Conservation (phyloP, 495 filamentous ascomycete genomes). For the Cetradonia linearis region DNA sequence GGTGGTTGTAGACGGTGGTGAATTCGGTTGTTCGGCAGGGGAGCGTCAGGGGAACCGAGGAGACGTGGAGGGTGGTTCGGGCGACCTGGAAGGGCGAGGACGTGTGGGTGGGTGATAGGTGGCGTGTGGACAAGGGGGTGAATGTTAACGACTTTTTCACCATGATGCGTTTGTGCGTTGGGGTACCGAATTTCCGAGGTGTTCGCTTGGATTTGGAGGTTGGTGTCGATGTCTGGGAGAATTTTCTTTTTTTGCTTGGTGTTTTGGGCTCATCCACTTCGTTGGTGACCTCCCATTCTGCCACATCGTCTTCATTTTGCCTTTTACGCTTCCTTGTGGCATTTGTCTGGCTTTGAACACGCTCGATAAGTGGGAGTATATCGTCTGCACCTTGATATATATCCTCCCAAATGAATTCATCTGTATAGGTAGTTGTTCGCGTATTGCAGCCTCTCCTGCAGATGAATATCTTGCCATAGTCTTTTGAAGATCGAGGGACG, state of each 20-base stretch:
- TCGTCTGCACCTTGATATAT: conserved; percentile 58
- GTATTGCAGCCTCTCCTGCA: conserved; percentile 85
- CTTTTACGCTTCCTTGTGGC: conserved; percentile 51
- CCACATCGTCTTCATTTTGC: conserved; percentile 39
- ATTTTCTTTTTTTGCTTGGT: conserved; percentile 48
- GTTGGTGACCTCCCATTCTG: conserved; percentile 24
- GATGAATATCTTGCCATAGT: conserved; percentile 81
- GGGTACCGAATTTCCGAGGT: conserved; percentile 51
- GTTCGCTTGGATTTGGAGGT: conserved; percentile 49
- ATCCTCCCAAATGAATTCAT: conserved; percentile 87
- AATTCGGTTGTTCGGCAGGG: conserved; percentile 93
- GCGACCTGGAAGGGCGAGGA: conserved; percentile 87
- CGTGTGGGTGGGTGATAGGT: conserved; percentile 65
- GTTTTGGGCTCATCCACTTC: conserved; percentile 43
- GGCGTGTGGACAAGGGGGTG: conserved; percentile 80
- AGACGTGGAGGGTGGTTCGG: conserved; percentile 81
- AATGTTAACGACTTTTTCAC: conserved; percentile 92
- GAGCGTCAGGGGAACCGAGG: conserved; percentile 75
- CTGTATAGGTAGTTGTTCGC: conserved; percentile 77
- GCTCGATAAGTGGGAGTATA: conserved; percentile 49
- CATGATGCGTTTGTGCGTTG: conserved; percentile 63
- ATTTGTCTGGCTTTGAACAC: conserved; percentile 61
- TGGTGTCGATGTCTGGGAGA: conserved; percentile 39
- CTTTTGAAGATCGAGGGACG: conserved; percentile 59
- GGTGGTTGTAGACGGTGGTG: conserved; percentile 78